These are phyloP conservation scores for Apiospora saccharicola DNA, from an alignment of 2,329 filamentous ascomycete genomes.

Conservation along the genomic window DNA sequence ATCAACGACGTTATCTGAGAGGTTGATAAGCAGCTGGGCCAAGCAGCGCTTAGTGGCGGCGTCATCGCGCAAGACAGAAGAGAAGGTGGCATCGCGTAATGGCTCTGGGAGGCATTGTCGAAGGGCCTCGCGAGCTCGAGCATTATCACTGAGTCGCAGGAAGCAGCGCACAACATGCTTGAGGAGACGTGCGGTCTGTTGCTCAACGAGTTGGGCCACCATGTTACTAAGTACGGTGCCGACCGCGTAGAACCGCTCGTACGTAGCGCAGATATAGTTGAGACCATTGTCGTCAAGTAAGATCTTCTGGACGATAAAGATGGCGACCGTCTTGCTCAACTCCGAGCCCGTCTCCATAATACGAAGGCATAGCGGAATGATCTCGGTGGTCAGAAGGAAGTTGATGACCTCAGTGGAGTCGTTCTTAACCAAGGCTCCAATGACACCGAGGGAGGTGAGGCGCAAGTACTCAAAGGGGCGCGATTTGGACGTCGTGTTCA, in stretches of 20 bases:
- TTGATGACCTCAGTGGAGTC: conserved; percentile 99
- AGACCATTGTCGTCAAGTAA: conserved; percentile 94
- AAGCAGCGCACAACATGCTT: conserved; percentile 99
- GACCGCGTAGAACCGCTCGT: conserved; percentile 97
- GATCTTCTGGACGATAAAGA: conserved; percentile 99
- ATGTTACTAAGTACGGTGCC: conserved; percentile 98
- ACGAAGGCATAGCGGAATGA: conserved; percentile 94
- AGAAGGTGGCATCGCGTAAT: conserved; percentile 98
- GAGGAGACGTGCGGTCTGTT: conserved; percentile 92
- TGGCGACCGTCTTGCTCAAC: conserved; percentile 97
- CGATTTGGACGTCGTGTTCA: conserved; percentile 98
- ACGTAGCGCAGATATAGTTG: conserved; percentile 98
- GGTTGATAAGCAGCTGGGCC: conserved; percentile 94
- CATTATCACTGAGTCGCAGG: conserved; percentile 92
- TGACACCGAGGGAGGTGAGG: conserved; percentile 93
- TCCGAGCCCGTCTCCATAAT: conserved; percentile 99
- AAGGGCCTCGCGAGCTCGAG: conserved; percentile 90
- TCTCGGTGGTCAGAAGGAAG: conserved; percentile 97
- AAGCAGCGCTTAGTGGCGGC: conserved; percentile 97
- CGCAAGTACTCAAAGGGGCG: conserved; percentile 97
- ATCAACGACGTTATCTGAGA: conserved; percentile 84
- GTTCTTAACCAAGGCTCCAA: conserved; percentile 97
- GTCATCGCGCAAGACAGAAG: conserved; percentile 93
- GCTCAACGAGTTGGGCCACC: conserved; percentile 96
- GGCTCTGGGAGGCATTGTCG: conserved; percentile 96